These are phyloP conservation scores for Cercophora samala DNA, from an alignment of 495 filamentous ascomycete genomes.

Conservation along the genomic window DNA sequence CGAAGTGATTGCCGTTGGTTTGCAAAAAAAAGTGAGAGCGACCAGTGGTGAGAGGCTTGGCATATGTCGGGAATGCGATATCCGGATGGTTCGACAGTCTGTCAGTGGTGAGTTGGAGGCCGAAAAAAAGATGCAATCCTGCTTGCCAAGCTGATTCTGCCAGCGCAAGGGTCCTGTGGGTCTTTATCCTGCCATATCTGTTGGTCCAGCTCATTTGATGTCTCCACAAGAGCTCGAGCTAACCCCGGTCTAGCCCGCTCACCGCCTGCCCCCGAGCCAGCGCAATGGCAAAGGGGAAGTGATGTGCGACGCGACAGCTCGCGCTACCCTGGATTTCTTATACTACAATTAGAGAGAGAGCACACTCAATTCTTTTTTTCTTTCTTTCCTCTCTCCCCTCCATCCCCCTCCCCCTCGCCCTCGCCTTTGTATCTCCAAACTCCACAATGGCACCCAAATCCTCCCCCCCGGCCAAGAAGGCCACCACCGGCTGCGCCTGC, in stretches of 20 bases:
- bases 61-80: conserved; percentile 10
- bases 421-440: background rate
- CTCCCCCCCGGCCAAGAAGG: conserved; percentile 16
- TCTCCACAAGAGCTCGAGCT: background rate
- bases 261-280: background rate
- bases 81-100: conserved; percentile 20
- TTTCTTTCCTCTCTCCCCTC: conserved; percentile 6
- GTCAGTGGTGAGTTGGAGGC: background rate
- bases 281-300: background rate
- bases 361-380: background rate
- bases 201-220: background rate
- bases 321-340: background rate
- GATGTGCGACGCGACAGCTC: background rate
- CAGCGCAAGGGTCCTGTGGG: conserved; percentile 4
- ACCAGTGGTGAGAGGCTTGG: conserved; percentile 13
- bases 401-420: conserved; percentile 3
- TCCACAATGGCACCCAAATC: conserved; percentile 22
- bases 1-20: background rate
- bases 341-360: background rate
- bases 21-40: background rate
- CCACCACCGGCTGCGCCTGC: conserved; percentile 5
- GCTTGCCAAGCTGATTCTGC: conserved; percentile 9
- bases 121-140: conserved; percentile 9
- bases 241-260: background rate
- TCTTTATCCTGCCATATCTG: background rate